Conservation (phyloP, 1,139 yeast genomes). For the Ogataea hybrid region DNA sequence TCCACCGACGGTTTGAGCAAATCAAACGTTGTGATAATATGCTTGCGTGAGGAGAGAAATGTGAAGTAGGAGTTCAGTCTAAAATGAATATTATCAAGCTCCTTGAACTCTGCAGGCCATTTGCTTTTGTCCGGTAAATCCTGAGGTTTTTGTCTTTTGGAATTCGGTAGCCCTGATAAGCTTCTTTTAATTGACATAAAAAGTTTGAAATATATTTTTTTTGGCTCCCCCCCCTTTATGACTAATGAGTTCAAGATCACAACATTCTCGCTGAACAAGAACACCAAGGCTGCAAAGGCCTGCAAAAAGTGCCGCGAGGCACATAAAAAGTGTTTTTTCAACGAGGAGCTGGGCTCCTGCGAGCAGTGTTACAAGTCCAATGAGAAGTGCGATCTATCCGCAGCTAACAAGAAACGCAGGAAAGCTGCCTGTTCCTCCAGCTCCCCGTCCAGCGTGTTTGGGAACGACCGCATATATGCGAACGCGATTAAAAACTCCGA, state of each 20-base stretch:
- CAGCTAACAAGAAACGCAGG: not conserved
- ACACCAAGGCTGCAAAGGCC: slow-evolving; percentile 17
- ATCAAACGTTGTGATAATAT: slow-evolving; percentile 53
- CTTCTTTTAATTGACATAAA: slow-evolving; percentile 3
- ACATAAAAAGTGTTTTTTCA: slow-evolving; percentile 23
- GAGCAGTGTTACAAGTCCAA: slow-evolving; percentile 18
- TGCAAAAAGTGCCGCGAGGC: slow-evolving; percentile 25
- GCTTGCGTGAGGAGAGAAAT: slow-evolving; percentile 53
- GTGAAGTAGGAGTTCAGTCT: slow-evolving; percentile 55
- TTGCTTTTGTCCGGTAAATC: slow-evolving; percentile 7
- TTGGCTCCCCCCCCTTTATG: not conserved
- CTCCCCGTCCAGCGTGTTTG: slow-evolving; percentile 9
- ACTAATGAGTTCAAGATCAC: slow-evolving; percentile 2
- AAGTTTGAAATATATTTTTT: not conserved
- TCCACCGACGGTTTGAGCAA: slow-evolving; percentile 48
- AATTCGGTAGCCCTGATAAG: not conserved
- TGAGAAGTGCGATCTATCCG: slow-evolving; percentile 12
- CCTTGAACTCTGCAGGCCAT: slow-evolving; percentile 34
- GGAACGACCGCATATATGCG: slow-evolving; percentile 25
- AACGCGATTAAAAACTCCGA: slow-evolving; percentile 23
- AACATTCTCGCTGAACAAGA: slow-evolving; percentile 11
- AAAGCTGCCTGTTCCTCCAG: not conserved
- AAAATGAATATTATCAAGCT: slow-evolving; percentile 43
- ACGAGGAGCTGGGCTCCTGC: slow-evolving; percentile 16
- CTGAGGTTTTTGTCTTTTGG: slow-evolving; percentile 4